Evolutionary conservation across 2,329 filamentous ascomycete species (phyloP), one percentile per base, ranked within the genome.

Genomic region (Clarireedia paspali): DNA sequence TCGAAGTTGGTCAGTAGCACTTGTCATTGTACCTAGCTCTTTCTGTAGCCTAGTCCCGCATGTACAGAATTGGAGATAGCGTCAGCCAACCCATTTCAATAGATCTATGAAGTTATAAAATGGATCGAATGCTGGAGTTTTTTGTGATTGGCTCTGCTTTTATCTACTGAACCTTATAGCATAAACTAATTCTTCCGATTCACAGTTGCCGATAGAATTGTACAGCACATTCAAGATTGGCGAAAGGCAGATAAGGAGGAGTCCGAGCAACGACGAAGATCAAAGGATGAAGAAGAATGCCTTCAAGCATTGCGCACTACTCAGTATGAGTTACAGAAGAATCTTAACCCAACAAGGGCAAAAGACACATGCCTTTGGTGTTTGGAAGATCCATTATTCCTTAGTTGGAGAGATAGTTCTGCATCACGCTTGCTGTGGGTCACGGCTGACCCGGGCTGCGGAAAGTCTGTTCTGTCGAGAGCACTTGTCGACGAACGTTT

Each of bases 401-500:
- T 46, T 9, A 6, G n/a, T 30, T 53, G 50, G 50, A 45, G 42
- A 47, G 50, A 49, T 30, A 24, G 34, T 26, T 44, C 30, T 30
- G 42, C 39, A 30, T 50, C 47, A 17, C 47, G 24, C 14, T 44
- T 56, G 20, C 53, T 56, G 15, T 47, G 49, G 44, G 12, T 56
- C 10, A 50, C 53, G 6, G 53, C 53, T 7, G 46, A 51, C 42
- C 53, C 53, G 1, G 53, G 53, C 10, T 50, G 53, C 30, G 53
- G 53, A 17, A 56, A 56, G 47, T 56, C 53, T 2, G 53, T 56
- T 38, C 47, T 56, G 17, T 45, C 47, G 40, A 56, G 14, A 27
- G 44, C 46, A 36, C 53, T 56, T 23, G 46, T 56, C 30, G 50
- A 53, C 17, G 46, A 42, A 17, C 24, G 20, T 23, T 39, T 56